Evolutionary conservation across 108 stramenopile species (phyloP).

Genomic region (Cyclostephanos invisitatus): DNA sequence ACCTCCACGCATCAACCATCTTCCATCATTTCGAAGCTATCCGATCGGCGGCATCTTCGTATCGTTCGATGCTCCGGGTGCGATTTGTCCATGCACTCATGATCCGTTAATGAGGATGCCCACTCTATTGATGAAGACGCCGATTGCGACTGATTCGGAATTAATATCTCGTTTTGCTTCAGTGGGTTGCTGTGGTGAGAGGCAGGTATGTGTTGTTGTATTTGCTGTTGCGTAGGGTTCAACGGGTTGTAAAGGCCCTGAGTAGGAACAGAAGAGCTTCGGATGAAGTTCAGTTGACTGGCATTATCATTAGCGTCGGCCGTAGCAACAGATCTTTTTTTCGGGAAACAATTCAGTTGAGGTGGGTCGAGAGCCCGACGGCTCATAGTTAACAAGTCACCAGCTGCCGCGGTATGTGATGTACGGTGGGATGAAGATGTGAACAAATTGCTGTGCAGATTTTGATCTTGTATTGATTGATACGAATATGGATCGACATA

Average conservation of each 20-base stretch:
- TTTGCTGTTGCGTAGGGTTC: neutral
- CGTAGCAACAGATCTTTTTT: constrained; percentile 27
- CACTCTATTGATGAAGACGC: neutral
- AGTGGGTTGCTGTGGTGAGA: neutral
- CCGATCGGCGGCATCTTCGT: constrained; percentile 35
- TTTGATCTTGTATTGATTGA: neutral
- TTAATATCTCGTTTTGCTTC: neutral
- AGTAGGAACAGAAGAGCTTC: neutral
- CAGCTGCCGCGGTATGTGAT: constrained; percentile 43
- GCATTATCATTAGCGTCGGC: neutral
- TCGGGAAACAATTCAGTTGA: neutral
- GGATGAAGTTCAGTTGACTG: neutral
- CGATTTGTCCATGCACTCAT: constrained; percentile 9
- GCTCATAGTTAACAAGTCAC: constrained; percentile 45
- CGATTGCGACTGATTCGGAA: neutral
- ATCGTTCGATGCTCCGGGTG: constrained; percentile 34
- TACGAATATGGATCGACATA: neutral
- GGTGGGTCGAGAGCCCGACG: constrained; percentile 21
- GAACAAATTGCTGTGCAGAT: constrained; percentile 11
- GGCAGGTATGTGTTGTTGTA: neutral
- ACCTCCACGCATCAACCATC: constrained; percentile 11
- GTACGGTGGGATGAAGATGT: constrained; percentile 45
- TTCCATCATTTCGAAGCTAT: constrained; percentile 52
- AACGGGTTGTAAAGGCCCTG: neutral
- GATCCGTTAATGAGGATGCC: neutral